These are phyloP conservation scores for Venturiaceae sp. DNA, from an alignment of 2,329 filamentous ascomycete species.

Conservation along the genomic window DNA sequence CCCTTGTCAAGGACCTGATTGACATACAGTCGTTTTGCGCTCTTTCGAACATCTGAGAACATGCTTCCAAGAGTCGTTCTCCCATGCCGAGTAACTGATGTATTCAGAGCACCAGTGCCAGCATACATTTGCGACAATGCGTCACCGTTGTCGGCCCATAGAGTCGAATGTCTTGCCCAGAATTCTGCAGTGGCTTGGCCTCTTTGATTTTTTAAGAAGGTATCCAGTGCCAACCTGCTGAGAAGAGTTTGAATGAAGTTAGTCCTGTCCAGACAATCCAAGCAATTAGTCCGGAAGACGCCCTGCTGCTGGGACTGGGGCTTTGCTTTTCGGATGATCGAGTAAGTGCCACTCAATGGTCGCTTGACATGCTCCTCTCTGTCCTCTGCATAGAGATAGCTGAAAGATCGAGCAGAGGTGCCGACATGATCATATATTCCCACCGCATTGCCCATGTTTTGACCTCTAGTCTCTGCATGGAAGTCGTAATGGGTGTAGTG, in stretches of 20 bases:
- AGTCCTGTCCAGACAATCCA: conserved; percentile 91
- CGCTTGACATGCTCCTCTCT: conserved; percentile 45
- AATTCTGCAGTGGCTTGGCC: conserved; percentile 68
- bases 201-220: conserved; percentile 65
- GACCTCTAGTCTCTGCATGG: conserved; percentile 83
- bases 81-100: conserved; percentile 84
- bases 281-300: conserved; percentile 90
- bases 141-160: conserved; percentile 98
- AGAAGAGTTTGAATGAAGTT: conserved; percentile 95
- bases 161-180: conserved; percentile 81
- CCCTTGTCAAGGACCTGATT: conserved; percentile 96
- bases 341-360: conserved; percentile 19
- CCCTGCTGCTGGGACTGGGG: conserved; percentile 85
- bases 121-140: conserved; percentile 91
- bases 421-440: conserved; percentile 73
- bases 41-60: conserved; percentile 91
- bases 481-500: conserved; percentile 89
- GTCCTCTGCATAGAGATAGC: conserved; percentile 81
- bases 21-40: conserved; percentile 86
- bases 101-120: conserved; percentile 89
- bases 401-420: conserved; percentile 73
- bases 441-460: conserved; percentile 84
- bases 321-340: conserved; percentile 35
- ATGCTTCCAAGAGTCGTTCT: conserved; percentile 94
- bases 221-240: conserved; percentile 83